A percentile compares a stretch with the other conserved stretches of the same genome.
phyloP scores from a whole-genome alignment of 2,329 filamentous ascomycete genomes.

The Ramularia endophylla region DNA sequence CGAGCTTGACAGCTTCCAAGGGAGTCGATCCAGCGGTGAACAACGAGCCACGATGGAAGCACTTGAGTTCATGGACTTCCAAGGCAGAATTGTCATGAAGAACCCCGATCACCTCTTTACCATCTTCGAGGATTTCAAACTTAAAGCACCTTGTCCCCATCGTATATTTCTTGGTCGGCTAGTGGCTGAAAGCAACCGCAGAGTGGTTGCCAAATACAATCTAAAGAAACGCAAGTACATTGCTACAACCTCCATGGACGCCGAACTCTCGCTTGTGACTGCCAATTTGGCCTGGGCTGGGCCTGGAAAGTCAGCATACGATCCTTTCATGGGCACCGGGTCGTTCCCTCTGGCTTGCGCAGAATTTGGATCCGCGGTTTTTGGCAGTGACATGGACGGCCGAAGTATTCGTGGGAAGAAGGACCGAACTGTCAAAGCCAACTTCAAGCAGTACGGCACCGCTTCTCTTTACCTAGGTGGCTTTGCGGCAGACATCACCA shows the following conservation, averaged over 20 bases:
- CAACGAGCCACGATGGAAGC: slow-evolving; percentile 74
- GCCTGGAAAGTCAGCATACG: slow-evolving; percentile 82
- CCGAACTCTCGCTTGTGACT: slow-evolving; percentile 83
- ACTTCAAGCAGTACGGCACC: slow-evolving; percentile 80
- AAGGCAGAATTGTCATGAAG: slow-evolving; percentile 71
- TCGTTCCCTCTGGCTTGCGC: slow-evolving; percentile 87
- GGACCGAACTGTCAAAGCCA: slow-evolving; percentile 55
- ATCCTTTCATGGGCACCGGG: slow-evolving; percentile 93
- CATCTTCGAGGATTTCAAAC: slow-evolving; percentile 75
- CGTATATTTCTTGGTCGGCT: slow-evolving; percentile 66
- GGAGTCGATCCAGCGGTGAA: slow-evolving; percentile 56
- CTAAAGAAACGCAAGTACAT: slow-evolving; percentile 93
- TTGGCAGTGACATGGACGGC: slow-evolving; percentile 91
- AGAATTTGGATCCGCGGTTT: slow-evolving; percentile 77
- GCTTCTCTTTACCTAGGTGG: slow-evolving; percentile 62
- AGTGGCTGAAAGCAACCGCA: slow-evolving; percentile 60
- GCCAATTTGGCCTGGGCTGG: slow-evolving; percentile 82
- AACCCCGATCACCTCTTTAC: slow-evolving; percentile 68
- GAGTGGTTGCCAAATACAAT: slow-evolving; percentile 68
- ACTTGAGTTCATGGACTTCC: slow-evolving; percentile 71
- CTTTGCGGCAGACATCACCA: slow-evolving; percentile 82
- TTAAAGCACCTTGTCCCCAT: slow-evolving; percentile 49
- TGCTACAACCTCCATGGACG: slow-evolving; percentile 95
- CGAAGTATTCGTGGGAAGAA: slow-evolving; percentile 71
- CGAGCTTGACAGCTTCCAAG: slow-evolving; percentile 73